These are phyloP conservation scores for Pythium periplocum DNA, from an alignment of 352 stramenopile genomes.

Conservation along the genomic window DNA sequence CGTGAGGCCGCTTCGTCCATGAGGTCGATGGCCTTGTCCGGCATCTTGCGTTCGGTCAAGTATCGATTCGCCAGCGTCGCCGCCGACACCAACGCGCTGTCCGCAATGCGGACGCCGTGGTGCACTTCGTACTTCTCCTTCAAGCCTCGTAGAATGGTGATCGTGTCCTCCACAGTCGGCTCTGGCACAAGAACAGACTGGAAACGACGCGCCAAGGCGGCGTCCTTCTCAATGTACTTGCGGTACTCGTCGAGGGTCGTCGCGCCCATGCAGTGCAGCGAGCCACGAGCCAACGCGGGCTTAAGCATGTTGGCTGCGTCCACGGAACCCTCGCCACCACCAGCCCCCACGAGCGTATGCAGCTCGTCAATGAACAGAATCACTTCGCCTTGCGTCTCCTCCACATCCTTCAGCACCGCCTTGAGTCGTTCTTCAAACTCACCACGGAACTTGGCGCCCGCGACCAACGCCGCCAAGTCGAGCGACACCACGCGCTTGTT, in stretches of 20 bases:
- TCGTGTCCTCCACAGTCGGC: slow-evolving; percentile 92
- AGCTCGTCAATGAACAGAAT: slow-evolving; percentile 97
- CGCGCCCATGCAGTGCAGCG: slow-evolving; percentile 90
- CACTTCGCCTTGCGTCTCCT: slow-evolving; percentile 91
- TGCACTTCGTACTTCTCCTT: slow-evolving; percentile 97
- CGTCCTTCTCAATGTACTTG: slow-evolving; percentile 96
- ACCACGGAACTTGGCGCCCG: slow-evolving; percentile 93
- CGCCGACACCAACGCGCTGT: slow-evolving; percentile 92
- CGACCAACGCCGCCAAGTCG: slow-evolving; percentile 94
- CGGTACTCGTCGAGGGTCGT: slow-evolving; percentile 95
- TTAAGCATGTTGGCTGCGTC: slow-evolving; percentile 96
- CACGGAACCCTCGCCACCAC: slow-evolving; percentile 83
- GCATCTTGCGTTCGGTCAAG: slow-evolving; percentile 92
- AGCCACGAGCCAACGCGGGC: slow-evolving; percentile 88
- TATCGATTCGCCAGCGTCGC: slow-evolving; percentile 91
- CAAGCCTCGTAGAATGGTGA: slow-evolving; percentile 94
- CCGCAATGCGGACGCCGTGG: slow-evolving; percentile 94
- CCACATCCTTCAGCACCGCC: slow-evolving; percentile 93
- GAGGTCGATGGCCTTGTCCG: slow-evolving; percentile 96
- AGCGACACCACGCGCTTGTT: slow-evolving; percentile 93
- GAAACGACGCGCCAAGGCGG: slow-evolving; percentile 94
- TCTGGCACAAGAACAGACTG: slow-evolving; percentile 96
- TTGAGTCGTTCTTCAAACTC: slow-evolving; percentile 98
- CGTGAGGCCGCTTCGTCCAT: slow-evolving; percentile 91
- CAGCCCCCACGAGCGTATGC: slow-evolving; percentile 90